phyloP scores from a whole-genome alignment of 345 rosid species.

The Eucalyptus curtisii region DNA sequence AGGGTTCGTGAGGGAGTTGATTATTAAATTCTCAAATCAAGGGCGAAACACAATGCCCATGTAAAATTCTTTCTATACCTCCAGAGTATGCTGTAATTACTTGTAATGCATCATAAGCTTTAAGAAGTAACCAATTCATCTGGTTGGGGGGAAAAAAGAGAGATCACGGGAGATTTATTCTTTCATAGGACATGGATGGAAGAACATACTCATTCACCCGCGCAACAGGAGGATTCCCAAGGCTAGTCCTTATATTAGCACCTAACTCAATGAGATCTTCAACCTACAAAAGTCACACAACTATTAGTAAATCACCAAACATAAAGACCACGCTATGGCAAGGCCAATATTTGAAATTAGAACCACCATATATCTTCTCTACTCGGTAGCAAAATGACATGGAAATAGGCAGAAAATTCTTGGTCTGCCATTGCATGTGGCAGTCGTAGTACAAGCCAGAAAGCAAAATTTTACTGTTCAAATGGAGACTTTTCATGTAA shows the following conservation, averaged over 20 bases:
- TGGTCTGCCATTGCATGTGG: background rate
- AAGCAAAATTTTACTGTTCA: background rate
- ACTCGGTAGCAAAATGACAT: background rate
- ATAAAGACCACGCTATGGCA: background rate
- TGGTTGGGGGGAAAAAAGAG: background rate
- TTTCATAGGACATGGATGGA: background rate
- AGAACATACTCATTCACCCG: background rate
- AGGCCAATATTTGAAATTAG: background rate
- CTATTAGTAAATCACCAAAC: background rate
- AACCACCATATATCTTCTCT: background rate
- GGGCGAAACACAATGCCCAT: background rate
- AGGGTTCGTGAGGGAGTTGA: background rate
- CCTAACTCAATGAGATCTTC: slow-evolving; percentile 42
- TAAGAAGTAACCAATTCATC: background rate
- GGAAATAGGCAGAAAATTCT: background rate
- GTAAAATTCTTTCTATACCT: background rate
- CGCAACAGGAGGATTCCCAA: slow-evolving; percentile 18
- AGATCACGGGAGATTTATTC: background rate
- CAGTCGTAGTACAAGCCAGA: background rate
- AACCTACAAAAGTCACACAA: slow-evolving; percentile 4
- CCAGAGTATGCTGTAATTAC: accelerated
- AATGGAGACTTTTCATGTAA: background rate
- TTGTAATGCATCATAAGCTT: background rate
- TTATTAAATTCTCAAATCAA: background rate
- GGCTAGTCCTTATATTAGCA: slow-evolving; percentile 20